Base-by-base conservation (phyloP, 371 early-diverging fungal genomes). In the Coemansia sp. region DNA sequence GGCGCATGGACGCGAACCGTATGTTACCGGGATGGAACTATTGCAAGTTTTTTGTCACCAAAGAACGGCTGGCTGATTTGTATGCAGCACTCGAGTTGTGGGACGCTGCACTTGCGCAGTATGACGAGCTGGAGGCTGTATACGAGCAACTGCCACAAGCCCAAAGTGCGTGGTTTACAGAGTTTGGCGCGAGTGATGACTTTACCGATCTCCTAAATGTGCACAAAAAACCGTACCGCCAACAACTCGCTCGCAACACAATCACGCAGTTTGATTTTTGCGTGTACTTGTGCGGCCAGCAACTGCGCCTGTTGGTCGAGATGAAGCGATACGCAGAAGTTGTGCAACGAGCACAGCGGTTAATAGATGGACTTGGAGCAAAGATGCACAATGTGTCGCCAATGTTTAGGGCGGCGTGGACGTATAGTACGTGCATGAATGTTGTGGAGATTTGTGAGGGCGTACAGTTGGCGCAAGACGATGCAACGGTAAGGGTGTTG, bases 1-100 rank as follows among this genome's bases (percentile, higher is more conserved):
- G 94, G 16, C 82, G 93, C 11, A 69, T 95, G 59, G 96, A 95
- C 61, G 87, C 90, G 64, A 95, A 95, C 72, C 71, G 97, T 56
- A 84, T 92, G 65, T 86, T 95, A 84, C 96, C 97, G 6, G 98
- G 98, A 1, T 98, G 97, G 97, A 98, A 98, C 77, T 98, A 94
- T 75, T 95, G 95, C 80, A 90, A 88, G 14, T 97, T 93, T 78
- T 98, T 98, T 69, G 88, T 96, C 39, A 71, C 93, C 60, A 98
- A 97, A 86, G 97, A 97, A 79, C 90, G 89, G 0, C 78, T 95
- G 21, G 92, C 93, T n/a, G 86, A 85, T 51, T 86, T 93, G 5
- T 95, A 87, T 82, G 93, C 93, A 70, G 85, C 89, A 59, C 87
- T 95, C 88, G 90, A 87, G 27, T 72, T 95, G 52, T 84, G 85